Evolutionary conservation across 768 basidiomycete genomes (phyloP).

Genomic region (Boletus vinaceobasis): DNA sequence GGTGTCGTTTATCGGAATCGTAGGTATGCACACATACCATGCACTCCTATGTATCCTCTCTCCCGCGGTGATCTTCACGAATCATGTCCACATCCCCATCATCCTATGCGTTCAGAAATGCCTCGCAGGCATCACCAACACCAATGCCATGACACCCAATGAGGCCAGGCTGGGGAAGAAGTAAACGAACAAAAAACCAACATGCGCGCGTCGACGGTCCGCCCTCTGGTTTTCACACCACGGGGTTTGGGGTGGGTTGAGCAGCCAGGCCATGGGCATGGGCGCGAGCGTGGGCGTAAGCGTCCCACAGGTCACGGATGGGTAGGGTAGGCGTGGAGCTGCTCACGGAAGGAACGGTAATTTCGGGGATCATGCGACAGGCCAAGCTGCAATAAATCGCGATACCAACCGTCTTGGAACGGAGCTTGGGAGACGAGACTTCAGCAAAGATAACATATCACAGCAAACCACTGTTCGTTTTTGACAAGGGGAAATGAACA

Average conservation of each 20-base stretch:
- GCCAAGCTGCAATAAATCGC: slow-evolving; percentile 25
- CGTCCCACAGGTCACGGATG: background rate
- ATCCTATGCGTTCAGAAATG: slow-evolving; percentile 19
- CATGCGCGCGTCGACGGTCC: slow-evolving; percentile 29
- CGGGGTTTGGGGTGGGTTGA: background rate
- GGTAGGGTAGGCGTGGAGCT: too few species aligned
- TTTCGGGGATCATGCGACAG: slow-evolving; percentile 24
- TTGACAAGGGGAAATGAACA: background rate
- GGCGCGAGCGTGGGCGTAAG: background rate
- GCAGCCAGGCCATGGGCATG: background rate
- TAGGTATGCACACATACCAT: too few species aligned
- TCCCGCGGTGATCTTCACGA: too few species aligned
- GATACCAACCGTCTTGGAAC: slow-evolving; percentile 29
- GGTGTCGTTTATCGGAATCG: too few species aligned
- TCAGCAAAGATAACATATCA: slow-evolving; percentile 29
- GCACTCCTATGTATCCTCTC: background rate
- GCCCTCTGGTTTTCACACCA: slow-evolving; percentile 26
- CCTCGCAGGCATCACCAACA: slow-evolving; percentile 28
- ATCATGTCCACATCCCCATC: background rate
- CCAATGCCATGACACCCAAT: background rate
- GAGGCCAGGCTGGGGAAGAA: background rate
- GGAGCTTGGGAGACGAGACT: slow-evolving; percentile 28
- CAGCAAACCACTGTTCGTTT: slow-evolving; percentile 22
- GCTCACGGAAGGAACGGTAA: slow-evolving; percentile 27
- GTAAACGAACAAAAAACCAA: background rate